These are phyloP conservation scores for Torrubiellomyces zombiae DNA, from an alignment of 2,329 filamentous ascomycete species.

Conservation along the genomic window DNA sequence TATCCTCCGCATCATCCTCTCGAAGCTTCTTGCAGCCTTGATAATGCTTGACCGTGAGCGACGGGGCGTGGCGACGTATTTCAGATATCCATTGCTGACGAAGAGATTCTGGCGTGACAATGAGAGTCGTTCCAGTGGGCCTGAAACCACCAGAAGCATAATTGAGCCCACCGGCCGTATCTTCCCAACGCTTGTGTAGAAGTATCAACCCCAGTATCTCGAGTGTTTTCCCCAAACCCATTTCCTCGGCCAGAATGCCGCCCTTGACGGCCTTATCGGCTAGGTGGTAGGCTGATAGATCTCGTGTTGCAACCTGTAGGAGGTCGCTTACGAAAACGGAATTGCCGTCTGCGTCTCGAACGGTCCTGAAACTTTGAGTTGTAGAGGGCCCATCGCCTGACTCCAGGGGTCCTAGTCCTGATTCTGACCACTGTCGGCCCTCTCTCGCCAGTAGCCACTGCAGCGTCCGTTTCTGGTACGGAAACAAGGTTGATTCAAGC, in stretches of 20 bases:
- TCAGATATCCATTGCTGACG: conserved; percentile 46
- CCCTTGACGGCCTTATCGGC: conserved; percentile 28
- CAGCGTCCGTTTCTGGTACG: conserved; percentile 55
- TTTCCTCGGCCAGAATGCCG: conserved; percentile 63
- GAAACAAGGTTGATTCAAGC: conserved; percentile 40
- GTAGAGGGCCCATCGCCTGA: conserved; percentile 1
- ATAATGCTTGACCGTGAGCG: conserved; percentile 39
- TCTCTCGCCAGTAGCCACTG: conserved; percentile 56
- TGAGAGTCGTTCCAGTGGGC: conserved; percentile 39
- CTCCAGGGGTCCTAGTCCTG: conserved; percentile 7
- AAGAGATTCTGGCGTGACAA: conserved; percentile 41
- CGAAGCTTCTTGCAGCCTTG: conserved; percentile 26
- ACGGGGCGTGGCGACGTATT: conserved; percentile 39
- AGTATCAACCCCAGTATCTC: conserved; percentile 58
- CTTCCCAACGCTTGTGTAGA: conserved; percentile 27
- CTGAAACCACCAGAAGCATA: conserved; percentile 26
- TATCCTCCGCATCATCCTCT: conserved; percentile 18
- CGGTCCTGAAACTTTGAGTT: conserved; percentile 15
- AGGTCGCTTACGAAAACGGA: conserved; percentile 43
- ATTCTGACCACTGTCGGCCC: conserved; percentile 31
- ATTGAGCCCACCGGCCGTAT: conserved; percentile 13
- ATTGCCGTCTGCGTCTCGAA: conserved; percentile 16
- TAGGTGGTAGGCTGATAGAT: conserved; percentile 26
- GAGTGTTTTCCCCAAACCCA: conserved; percentile 69
- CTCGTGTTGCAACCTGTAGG: conserved; percentile 39